Percentiles rank a stretch among this genome's conserved stretches.
Conservation (phyloP, 2,329 filamentous ascomycete species). For the Ambrosiella xylebori region DNA sequence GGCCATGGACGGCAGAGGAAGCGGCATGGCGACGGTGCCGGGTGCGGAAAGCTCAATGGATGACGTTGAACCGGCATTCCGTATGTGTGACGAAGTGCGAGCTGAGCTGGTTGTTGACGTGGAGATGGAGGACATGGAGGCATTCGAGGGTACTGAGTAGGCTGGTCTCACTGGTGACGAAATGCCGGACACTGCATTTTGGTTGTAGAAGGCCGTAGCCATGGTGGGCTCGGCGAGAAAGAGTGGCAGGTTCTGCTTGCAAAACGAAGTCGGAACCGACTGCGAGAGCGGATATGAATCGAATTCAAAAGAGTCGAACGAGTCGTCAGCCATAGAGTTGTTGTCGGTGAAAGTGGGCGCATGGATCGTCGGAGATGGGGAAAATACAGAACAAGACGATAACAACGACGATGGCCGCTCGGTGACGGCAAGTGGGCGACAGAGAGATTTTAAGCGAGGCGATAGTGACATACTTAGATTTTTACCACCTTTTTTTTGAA, state of each 20-base stretch:
- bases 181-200: constrained; percentile 46
- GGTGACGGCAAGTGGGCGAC: constrained; percentile 37
- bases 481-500: not conserved
- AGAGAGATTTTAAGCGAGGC: constrained; percentile 33
- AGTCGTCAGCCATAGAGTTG: constrained; percentile 6
- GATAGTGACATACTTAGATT: constrained; percentile 23
- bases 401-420: constrained; percentile 21
- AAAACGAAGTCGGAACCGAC: constrained; percentile 6
- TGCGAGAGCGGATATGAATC: constrained; percentile 11
- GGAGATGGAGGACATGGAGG: constrained; percentile 22
- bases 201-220: constrained; percentile 27
- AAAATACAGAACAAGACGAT: not conserved
- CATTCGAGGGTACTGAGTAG: constrained; percentile 30
- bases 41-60: constrained; percentile 38
- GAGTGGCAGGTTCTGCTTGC: constrained; percentile 8
- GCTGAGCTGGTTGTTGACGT: not conserved
- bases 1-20: constrained; percentile 15
- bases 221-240: constrained; percentile 19
- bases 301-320: constrained; percentile 12
- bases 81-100: constrained; percentile 24
- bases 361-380: constrained; percentile 9
- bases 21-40: constrained; percentile 24
- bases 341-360: constrained; percentile 5
- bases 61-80: constrained; percentile 59
- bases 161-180: constrained; percentile 55